These are phyloP conservation scores for Ananas comosus DNA, from an alignment of 176 grass and related monocot genomes.

Conservation along the genomic window DNA sequence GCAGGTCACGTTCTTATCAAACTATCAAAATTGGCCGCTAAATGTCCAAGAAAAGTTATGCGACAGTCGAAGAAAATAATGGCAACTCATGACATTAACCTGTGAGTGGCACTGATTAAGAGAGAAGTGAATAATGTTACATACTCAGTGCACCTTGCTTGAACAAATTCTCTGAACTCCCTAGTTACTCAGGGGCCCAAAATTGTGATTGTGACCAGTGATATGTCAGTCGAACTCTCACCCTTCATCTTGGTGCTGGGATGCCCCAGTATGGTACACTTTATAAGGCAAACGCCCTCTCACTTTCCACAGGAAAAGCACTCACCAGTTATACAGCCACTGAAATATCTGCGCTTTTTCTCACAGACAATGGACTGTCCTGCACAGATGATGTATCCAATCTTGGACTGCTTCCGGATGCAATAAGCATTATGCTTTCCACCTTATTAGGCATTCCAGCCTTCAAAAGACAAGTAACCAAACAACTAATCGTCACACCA, in stretches of 20 bases:
- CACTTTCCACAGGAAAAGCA: not conserved
- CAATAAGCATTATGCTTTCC: constrained; percentile 37
- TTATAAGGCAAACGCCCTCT: not conserved
- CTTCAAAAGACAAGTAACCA: constrained; percentile 78
- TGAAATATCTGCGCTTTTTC: constrained; percentile 47
- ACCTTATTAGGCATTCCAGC: constrained; percentile 78
- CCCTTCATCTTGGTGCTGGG: not conserved
- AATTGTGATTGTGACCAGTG: not conserved
- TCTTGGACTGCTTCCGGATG: constrained; percentile 14
- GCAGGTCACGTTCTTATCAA: too few relatives aligned
- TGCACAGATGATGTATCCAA: constrained; percentile 27
- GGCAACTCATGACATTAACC: too few relatives aligned
- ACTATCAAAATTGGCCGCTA: too few relatives aligned
- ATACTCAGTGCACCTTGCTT: not conserved
- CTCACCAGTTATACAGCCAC: constrained; percentile 45
- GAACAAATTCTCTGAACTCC: not conserved
- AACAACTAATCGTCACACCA: constrained; percentile 51
- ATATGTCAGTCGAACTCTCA: not conserved
- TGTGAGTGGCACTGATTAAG: too few relatives aligned
- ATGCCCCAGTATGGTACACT: not conserved
- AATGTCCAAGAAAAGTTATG: too few relatives aligned
- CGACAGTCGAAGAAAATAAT: too few relatives aligned
- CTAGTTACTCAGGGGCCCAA: not conserved
- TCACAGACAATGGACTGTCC: constrained; percentile 35
- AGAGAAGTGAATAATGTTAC: not conserved